A percentile compares a stretch with the other conserved stretches of the same genome.
These are phyloP conservation scores for Pholiota molesta DNA, from an alignment of 768 basidiomycete species.

Conservation along the genomic window DNA sequence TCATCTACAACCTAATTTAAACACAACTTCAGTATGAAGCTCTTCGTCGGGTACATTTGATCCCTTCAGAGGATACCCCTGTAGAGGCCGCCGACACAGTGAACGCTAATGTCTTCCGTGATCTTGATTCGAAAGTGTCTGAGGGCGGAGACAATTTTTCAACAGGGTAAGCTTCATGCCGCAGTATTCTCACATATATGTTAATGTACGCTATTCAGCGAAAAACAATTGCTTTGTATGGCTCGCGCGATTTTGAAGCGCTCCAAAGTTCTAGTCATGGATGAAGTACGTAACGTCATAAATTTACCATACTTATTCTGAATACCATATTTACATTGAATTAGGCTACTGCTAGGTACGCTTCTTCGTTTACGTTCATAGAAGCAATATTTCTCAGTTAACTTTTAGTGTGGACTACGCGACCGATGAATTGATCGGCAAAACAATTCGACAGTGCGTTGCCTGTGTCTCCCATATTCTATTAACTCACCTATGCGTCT, in stretches of 20 bases:
- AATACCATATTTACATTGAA: neutral
- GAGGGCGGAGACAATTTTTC: conserved; percentile 84
- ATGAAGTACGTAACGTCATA: conserved; percentile 51
- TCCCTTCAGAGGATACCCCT: conserved; percentile 57
- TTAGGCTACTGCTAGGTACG: conserved; percentile 26
- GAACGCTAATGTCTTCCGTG: conserved; percentile 56
- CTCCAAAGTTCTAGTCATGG: conserved; percentile 79
- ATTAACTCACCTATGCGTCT: neutral
- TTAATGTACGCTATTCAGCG: conserved; percentile 26
- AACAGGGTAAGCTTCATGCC: conserved; percentile 38
- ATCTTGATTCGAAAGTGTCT: conserved; percentile 59
- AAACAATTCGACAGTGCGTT: conserved; percentile 75
- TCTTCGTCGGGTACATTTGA: conserved; percentile 81
- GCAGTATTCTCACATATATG: neutral
- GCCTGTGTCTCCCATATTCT: neutral
- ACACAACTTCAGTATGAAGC: conserved; percentile 64
- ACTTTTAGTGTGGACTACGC: conserved; percentile 69
- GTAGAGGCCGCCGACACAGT: conserved; percentile 50
- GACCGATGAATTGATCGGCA: conserved; percentile 81
- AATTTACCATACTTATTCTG: neutral
- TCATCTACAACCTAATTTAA: conserved; percentile 21
- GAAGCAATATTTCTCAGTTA: neutral
- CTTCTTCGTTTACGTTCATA: neutral
- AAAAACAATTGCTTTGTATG: conserved; percentile 87
- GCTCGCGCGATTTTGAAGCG: conserved; percentile 79